Percentiles rank a stretch among this genome's conserved stretches.
phyloP scores from a whole-genome alignment of 192 early-diverging fungal genomes.

The Coemansia sp. region DNA sequence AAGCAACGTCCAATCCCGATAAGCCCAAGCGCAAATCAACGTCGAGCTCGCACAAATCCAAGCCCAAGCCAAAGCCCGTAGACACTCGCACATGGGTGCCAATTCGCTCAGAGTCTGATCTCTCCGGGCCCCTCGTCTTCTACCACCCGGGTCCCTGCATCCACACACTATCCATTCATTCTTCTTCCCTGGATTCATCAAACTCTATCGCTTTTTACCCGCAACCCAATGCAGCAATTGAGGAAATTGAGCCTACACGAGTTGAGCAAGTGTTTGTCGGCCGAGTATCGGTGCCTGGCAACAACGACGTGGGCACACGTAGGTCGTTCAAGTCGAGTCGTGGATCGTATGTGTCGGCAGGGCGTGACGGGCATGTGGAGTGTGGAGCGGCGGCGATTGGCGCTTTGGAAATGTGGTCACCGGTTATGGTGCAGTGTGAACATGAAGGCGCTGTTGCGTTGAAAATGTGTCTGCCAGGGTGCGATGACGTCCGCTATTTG shows the following conservation, averaged over 20 bases:
- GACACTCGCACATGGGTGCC: constrained; percentile 27
- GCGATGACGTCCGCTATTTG: constrained; percentile 14
- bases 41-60: background rate
- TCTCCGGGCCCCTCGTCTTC: constrained; percentile 30
- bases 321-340: constrained; percentile 31
- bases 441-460: constrained; percentile 38
- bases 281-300: constrained; percentile 27
- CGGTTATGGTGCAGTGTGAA: constrained; percentile 25
- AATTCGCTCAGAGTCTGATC: constrained; percentile 8
- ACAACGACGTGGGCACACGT: constrained; percentile 6
- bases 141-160: constrained; percentile 1
- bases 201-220: no score
- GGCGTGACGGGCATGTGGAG: constrained; percentile 8
- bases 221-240: no score
- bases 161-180: background rate
- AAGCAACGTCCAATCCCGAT: background rate
- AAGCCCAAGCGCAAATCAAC: background rate
- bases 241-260: constrained; percentile 13
- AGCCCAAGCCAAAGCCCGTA: constrained; percentile 9
- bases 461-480: constrained; percentile 17
- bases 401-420: constrained; percentile 42
- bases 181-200: no score
- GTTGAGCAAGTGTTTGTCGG: constrained; percentile 48
- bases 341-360: constrained; percentile 25
- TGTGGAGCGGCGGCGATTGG: constrained; percentile 34